Base-by-base conservation (phyloP, 257 asterid genomes). In the Solanum pinnatisectum region DNA sequence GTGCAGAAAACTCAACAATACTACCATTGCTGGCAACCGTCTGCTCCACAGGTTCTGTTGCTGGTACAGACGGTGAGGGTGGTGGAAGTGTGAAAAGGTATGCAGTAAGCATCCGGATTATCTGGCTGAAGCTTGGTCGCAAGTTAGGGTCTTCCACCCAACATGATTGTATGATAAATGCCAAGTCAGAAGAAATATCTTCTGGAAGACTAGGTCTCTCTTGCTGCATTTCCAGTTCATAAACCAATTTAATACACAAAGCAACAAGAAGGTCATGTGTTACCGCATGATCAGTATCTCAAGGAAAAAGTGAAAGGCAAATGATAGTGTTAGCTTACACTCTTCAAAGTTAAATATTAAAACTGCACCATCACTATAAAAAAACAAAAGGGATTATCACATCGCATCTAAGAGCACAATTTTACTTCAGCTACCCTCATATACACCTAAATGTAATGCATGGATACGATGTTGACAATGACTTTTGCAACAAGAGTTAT, bases 101-200 rank as follows among this genome's bases (percentile, higher is more conserved):
- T 83, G 92, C 98, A 27, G 94, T 95, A 63, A 96, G 98, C 98
- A 95, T 95, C 79, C 98, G 94, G 65, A 95, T 92, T 44, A 96
- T 96, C 93, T 95, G 99, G 90, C 93, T 91, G 90, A 96, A 96
- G 94, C 95, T 91, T 59, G 99, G 99, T 46, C 99, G 94, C 95
- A 96, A 87, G 79, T 94, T 95, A 10, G 99, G 96, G 92, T 95
- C 99, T 92, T 96, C 99, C n/a, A 96, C 99, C 98, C 99, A 96
- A 83, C 98, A 95, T 23, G 99, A 95, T 89, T 94, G 98, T 39
- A 95, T 92, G 89, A 95, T 92, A 81, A 93, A 95, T 27, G 96
- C 94, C 16, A 96, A 93, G 89, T 95, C 98, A 0, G 95, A 86
- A 37, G 98, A 92, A 59, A 91, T 89, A 87, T 93, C 96, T 42